Percentiles rank a stretch among this genome's conserved stretches.
phyloP scores from a whole-genome alignment of 2,329 filamentous ascomycete genomes.

The Arthrinium phaeospermum region DNA sequence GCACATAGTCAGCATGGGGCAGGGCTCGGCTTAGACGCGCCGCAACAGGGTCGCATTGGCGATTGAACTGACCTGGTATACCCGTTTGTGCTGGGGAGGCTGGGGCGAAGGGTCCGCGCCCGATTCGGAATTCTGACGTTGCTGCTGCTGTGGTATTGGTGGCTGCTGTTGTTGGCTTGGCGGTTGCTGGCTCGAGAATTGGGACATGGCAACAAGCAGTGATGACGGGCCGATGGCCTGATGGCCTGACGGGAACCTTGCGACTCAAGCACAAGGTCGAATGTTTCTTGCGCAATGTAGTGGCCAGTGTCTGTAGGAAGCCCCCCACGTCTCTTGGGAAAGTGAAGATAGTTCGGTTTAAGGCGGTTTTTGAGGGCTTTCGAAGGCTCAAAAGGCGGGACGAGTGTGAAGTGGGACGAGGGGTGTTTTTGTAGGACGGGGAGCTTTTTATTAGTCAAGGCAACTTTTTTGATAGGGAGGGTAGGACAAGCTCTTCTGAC shows the following conservation, averaged over 20 bases:
- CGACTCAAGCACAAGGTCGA: slow-evolving; percentile 3
- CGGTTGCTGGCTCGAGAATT: slow-evolving; percentile 18
- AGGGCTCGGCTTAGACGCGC: not conserved
- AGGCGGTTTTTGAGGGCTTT: slow-evolving; percentile 42
- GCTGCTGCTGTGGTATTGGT: slow-evolving; percentile 24
- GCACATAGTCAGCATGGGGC: not conserved
- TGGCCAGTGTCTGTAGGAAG: not conserved
- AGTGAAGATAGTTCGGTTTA: slow-evolving; percentile 36
- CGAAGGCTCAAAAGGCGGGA: slow-evolving; percentile 25
- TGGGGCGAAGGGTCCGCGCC: slow-evolving; percentile 23
- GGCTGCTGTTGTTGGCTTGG: slow-evolving; percentile 20
- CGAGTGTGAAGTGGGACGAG: slow-evolving; percentile 25
- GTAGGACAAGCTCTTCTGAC: not conserved
- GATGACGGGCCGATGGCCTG: slow-evolving; percentile 10
- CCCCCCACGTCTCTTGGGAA: slow-evolving; percentile 12
- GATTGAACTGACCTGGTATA: slow-evolving; percentile 52
- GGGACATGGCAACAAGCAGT: slow-evolving; percentile 19
- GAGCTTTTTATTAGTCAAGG: slow-evolving; percentile 19
- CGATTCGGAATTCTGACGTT: slow-evolving; percentile 26
- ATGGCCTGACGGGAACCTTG: slow-evolving; percentile 16
- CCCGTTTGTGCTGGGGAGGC: slow-evolving; percentile 59
- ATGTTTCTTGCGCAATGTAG: slow-evolving; percentile 12
- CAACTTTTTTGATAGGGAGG: not conserved
- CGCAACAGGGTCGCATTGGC: not conserved
- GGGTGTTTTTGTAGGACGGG: slow-evolving; percentile 21